Conservation (phyloP, 768 basidiomycete genomes). For the Boletus sp. region DNA sequence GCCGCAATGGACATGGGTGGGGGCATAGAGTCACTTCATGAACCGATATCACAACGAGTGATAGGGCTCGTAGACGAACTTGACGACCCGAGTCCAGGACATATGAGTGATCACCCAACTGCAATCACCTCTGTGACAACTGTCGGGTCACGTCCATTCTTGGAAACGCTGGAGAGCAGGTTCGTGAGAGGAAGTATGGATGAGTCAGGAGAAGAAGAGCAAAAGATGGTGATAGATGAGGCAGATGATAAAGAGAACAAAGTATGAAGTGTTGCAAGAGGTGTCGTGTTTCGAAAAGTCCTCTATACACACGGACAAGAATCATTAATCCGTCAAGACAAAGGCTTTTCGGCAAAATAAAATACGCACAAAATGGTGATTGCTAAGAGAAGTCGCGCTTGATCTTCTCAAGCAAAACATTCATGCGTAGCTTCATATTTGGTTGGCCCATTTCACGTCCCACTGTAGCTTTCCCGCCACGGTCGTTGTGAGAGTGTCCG, state of each 20-base stretch:
- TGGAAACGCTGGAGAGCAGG: slow-evolving; percentile 57
- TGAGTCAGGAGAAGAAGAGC: slow-evolving; percentile 23
- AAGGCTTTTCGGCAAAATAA: not conserved
- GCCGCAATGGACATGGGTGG: slow-evolving; percentile 35
- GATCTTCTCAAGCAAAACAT: slow-evolving; percentile 82
- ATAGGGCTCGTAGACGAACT: slow-evolving; percentile 83
- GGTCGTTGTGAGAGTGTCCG: slow-evolving; percentile 14
- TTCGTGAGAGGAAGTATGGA: slow-evolving; percentile 54
- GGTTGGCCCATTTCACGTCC: slow-evolving; percentile 46
- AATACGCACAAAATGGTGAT: slow-evolving; percentile 3
- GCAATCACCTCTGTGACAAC: slow-evolving; percentile 67
- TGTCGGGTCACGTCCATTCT: slow-evolving; percentile 43
- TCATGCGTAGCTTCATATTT: slow-evolving; percentile 88
- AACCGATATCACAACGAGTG: slow-evolving; percentile 42
- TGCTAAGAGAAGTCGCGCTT: slow-evolving; percentile 53
- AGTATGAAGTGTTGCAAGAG: slow-evolving; percentile 30
- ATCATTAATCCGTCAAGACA: not conserved
- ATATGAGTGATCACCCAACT: slow-evolving; percentile 78
- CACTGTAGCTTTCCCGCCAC: slow-evolving; percentile 29
- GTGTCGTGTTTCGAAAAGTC: not conserved
- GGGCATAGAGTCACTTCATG: slow-evolving; percentile 37
- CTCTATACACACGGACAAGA: not conserved
- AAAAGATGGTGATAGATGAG: slow-evolving; percentile 41
- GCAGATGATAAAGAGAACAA: slow-evolving; percentile 57
- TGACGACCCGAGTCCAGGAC: slow-evolving; percentile 81